These are phyloP conservation scores for Fraxinus xanthoxyloides DNA, from an alignment of 305 asterid genomes.

Conservation along the genomic window DNA sequence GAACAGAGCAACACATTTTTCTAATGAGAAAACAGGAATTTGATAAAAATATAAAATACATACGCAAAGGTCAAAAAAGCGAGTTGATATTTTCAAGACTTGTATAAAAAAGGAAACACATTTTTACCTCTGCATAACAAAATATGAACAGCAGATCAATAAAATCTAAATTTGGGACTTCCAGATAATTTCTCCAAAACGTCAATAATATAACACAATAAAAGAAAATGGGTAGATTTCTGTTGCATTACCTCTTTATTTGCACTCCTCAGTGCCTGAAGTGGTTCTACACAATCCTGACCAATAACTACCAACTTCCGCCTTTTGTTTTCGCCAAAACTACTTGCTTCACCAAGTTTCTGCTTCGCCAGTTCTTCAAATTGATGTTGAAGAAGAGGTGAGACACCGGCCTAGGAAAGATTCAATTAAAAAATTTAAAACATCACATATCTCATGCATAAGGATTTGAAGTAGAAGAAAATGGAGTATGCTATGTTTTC, in stretches of 20 bases:
- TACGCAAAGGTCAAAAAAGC: neutral
- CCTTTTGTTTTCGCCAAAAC: constrained; percentile 36
- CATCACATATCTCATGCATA: neutral
- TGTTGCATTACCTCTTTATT: constrained; percentile 65
- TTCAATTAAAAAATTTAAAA: neutral
- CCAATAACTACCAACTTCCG: constrained; percentile 55
- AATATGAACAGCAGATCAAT: neutral
- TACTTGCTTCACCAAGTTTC: constrained; percentile 29
- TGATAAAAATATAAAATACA: neutral
- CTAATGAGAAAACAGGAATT: neutral
- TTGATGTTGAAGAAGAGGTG: constrained; percentile 58
- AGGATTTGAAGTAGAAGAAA: neutral
- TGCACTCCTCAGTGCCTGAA: constrained; percentile 51
- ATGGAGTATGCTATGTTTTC: neutral
- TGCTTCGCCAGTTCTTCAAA: constrained; percentile 35
- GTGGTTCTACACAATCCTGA: constrained; percentile 61
- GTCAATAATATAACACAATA: neutral
- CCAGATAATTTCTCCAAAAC: neutral
- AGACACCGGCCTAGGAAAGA: constrained; percentile 49
- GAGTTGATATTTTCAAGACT: neutral
- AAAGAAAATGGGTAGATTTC: neutral
- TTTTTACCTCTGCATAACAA: neutral
- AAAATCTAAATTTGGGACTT: neutral
- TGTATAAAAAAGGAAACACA: no score
- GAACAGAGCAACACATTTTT: neutral